These are phyloP conservation scores for Plasmopara viticola DNA, from an alignment of 352 stramenopile species.

Conservation along the genomic window DNA sequence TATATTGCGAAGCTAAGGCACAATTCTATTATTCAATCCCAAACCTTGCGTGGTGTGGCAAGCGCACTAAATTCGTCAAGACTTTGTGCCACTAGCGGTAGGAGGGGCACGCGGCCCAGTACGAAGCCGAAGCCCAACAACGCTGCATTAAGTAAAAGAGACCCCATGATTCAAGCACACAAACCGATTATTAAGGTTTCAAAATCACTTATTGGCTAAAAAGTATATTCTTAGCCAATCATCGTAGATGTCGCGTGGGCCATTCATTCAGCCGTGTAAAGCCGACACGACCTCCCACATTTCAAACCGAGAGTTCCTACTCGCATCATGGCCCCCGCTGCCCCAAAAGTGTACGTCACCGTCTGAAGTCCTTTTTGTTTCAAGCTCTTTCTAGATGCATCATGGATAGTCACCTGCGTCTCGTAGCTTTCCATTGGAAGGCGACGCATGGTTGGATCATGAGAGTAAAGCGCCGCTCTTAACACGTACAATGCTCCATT, in stretches of 20 bases:
- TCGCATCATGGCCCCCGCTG: slow-evolving; percentile 67
- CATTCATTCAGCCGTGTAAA: slow-evolving; percentile 29
- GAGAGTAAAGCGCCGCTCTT: slow-evolving; percentile 65
- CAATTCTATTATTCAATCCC: background rate
- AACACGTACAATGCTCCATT: background rate
- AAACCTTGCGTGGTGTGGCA: slow-evolving; percentile 42
- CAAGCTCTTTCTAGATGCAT: slow-evolving; percentile 9
- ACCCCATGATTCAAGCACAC: slow-evolving; percentile 26
- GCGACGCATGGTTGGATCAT: slow-evolving; percentile 62
- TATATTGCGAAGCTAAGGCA: background rate
- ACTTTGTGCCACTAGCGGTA: slow-evolving; percentile 38
- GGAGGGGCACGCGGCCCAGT: slow-evolving; percentile 46
- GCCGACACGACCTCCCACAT: slow-evolving; percentile 37
- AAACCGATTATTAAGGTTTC: background rate
- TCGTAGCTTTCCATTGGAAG: slow-evolving; percentile 1
- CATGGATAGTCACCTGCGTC: slow-evolving; percentile 55
- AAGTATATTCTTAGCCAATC: slow-evolving; percentile 32
- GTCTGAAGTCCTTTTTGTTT: slow-evolving; percentile 5
- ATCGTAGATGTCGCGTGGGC: slow-evolving; percentile 5
- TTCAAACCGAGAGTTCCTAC: slow-evolving; percentile 85
- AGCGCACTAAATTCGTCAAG: slow-evolving; percentile 44
- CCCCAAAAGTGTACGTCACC: slow-evolving; percentile 76
- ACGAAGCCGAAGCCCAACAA: slow-evolving; percentile 60
- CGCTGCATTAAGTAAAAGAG: slow-evolving; percentile 55
- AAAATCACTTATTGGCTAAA: background rate